phyloP scores from a whole-genome alignment of 306 rosid genomes.

The Mimosa bimucronata region DNA sequence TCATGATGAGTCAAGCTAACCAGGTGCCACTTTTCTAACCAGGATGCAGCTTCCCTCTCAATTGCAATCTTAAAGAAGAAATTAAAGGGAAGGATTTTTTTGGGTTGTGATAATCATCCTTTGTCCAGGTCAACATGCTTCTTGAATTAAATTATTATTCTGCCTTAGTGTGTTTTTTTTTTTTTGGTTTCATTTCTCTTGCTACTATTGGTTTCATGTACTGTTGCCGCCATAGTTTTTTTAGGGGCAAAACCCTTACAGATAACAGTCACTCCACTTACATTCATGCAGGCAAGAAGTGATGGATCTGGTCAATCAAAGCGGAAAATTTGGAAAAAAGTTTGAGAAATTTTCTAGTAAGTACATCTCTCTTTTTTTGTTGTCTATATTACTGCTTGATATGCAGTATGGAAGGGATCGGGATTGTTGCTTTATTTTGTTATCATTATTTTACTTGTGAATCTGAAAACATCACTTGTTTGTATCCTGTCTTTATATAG shows the following conservation, averaged over 20 bases:
- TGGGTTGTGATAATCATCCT: constrained; percentile 97
- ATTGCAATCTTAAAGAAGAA: constrained; percentile 80
- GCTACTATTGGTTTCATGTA: neutral
- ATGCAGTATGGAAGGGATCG: neutral
- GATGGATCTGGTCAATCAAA: constrained; percentile 79
- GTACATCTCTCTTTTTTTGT: constrained; percentile 14
- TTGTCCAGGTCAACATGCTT: constrained; percentile 69
- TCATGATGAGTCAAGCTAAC: constrained; percentile 20
- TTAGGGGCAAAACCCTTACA: neutral
- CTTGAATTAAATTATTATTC: neutral
- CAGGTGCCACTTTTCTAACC: constrained; percentile 23
- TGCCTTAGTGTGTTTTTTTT: neutral
- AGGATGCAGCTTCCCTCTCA: constrained; percentile 94
- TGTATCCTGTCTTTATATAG: constrained; percentile 45
- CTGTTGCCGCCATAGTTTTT: constrained; percentile 7
- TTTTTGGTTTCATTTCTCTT: neutral
- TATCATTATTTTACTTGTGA: neutral
- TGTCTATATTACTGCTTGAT: neutral
- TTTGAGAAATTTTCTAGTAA: constrained; percentile 83
- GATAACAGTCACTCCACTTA: constrained; percentile 26
- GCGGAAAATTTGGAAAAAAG: constrained; percentile 77
- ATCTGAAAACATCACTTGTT: constrained; percentile 8
- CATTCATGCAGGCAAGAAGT: constrained; percentile 83
- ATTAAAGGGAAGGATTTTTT: constrained; percentile 61
- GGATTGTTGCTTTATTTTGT: neutral